These are phyloP conservation scores for Eucalyptus sp. DNA, from an alignment of 345 rosid genomes.

Conservation along the genomic window DNA sequence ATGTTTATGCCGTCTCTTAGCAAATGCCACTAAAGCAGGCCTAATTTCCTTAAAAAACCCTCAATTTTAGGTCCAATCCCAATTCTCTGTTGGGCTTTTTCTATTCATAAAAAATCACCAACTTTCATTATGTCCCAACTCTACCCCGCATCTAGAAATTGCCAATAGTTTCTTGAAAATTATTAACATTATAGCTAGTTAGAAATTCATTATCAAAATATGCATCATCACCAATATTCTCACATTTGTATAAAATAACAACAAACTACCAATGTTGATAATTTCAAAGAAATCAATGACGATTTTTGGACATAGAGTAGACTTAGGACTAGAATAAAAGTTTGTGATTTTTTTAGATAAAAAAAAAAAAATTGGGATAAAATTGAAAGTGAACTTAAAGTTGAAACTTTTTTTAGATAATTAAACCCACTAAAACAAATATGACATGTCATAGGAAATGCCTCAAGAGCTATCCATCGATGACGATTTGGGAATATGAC, in stretches of 20 bases:
- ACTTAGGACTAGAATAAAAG: not conserved
- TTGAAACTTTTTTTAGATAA: not conserved
- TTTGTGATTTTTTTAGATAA: not conserved
- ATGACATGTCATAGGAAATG: not conserved
- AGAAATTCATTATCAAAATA: not conserved
- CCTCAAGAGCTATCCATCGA: not conserved
- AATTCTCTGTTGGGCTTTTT: not conserved
- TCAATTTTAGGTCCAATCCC: not conserved
- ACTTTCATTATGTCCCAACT: not conserved
- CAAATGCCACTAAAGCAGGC: not conserved
- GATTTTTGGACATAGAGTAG: not conserved
- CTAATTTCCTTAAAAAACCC: not conserved
- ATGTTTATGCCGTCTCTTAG: not conserved
- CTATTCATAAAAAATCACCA: not conserved
- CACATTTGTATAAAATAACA: not conserved
- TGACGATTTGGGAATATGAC: not conserved
- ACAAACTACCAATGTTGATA: not conserved
- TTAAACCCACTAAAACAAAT: not conserved
- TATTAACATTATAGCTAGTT: not conserved
- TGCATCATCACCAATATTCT: not conserved
- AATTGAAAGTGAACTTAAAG: not conserved
- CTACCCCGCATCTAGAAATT: not conserved
- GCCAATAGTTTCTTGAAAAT: not conserved
- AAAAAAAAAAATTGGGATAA: not conserved
- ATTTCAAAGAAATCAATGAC: not conserved